These are phyloP conservation scores for Porpolomopsis calyptriformis DNA, from an alignment of 768 basidiomycete species.

Conservation along the genomic window DNA sequence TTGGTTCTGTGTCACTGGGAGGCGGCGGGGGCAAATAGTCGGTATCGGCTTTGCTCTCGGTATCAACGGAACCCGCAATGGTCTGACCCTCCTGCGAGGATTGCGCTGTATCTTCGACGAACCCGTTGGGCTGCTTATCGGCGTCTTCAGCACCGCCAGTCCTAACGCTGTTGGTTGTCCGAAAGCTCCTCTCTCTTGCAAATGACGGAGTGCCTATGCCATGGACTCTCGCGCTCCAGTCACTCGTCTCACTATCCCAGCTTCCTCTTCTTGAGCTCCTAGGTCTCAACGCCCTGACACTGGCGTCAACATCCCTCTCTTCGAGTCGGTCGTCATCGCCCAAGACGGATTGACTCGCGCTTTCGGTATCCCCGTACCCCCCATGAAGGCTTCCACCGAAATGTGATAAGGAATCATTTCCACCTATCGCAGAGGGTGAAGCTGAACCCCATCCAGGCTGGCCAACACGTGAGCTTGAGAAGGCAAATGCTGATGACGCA, in stretches of 20 bases:
- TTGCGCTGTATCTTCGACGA: not conserved
- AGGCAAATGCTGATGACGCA: conserved; percentile 84
- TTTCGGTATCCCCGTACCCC: conserved; percentile 49
- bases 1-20: not conserved
- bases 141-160: conserved; percentile 43
- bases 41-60: not conserved
- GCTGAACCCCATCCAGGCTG: conserved; percentile 32
- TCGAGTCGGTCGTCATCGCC: conserved; percentile 58
- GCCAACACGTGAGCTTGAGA: conserved; percentile 43
- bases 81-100: not conserved
- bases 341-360: conserved; percentile 54
- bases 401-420: conserved; percentile 60
- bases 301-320: conserved; percentile 72
- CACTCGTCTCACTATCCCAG: conserved; percentile 84
- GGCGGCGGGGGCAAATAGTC: not conserved
- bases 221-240: conserved; percentile 69
- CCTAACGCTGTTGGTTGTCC: conserved; percentile 50
- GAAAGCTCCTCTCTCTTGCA: conserved; percentile 44
- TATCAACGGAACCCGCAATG: not conserved
- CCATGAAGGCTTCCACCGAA: conserved; percentile 45
- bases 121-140: conserved; percentile 21
- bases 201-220: conserved; percentile 37
- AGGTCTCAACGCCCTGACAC: conserved; percentile 80
- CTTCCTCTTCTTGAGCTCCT: conserved; percentile 79
- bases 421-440: conserved; percentile 41